Conservation (phyloP, 2,329 filamentous ascomycete genomes). For the Clonostachys rosea region DNA sequence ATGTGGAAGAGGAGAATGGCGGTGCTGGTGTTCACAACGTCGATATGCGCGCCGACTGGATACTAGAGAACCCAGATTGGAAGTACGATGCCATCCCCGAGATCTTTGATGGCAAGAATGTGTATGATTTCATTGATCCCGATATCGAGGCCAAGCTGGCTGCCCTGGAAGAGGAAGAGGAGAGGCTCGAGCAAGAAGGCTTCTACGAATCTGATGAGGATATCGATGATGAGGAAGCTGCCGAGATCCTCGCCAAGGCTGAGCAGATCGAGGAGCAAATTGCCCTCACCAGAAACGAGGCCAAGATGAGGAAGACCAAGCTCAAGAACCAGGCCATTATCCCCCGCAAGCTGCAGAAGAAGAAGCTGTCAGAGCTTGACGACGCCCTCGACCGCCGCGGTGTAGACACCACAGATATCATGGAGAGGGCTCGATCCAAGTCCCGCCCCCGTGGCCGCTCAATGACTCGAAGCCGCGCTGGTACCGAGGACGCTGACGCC, state of each 20-base stretch:
- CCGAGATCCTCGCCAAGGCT: constrained; percentile 85
- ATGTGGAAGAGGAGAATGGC: constrained; percentile 87
- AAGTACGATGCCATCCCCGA: constrained; percentile 96
- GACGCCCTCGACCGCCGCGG: constrained; percentile 80
- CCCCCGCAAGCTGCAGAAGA: constrained; percentile 75
- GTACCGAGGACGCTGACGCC: constrained; percentile 59
- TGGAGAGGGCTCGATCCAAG: constrained; percentile 63
- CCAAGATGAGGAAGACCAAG: constrained; percentile 81
- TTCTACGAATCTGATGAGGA: constrained; percentile 86
- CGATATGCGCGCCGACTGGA: constrained; percentile 83
- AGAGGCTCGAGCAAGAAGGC: constrained; percentile 83
- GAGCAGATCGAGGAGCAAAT: constrained; percentile 95
- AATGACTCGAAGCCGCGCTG: constrained; percentile 55
- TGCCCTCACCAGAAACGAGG: constrained; percentile 86
- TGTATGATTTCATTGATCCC: constrained; percentile 94
- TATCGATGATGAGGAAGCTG: constrained; percentile 83
- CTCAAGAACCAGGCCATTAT: constrained; percentile 97
- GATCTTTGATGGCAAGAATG: constrained; percentile 91
- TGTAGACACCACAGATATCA: constrained; percentile 73
- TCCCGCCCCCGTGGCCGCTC: constrained; percentile 69
- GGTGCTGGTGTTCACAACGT: constrained; percentile 95
- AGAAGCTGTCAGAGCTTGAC: constrained; percentile 83
- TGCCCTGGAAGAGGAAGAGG: constrained; percentile 91
- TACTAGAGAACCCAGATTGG: constrained; percentile 86
- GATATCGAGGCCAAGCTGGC: constrained; percentile 93